phyloP scores from a whole-genome alignment of 257 asterid species.

The Voacanga thouarsii region DNA sequence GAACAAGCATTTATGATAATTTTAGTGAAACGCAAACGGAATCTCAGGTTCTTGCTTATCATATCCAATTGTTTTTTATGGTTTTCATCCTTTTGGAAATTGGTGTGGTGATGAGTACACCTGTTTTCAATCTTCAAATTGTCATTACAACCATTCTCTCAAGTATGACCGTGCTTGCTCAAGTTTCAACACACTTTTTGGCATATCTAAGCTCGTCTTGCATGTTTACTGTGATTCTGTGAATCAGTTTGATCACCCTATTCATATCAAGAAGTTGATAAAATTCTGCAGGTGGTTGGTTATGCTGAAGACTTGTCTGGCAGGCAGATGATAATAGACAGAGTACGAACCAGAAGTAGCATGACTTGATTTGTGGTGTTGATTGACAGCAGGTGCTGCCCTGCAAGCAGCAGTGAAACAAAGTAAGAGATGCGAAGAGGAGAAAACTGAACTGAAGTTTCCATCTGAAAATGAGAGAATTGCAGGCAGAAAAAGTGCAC shows the following conservation, averaged over 20 bases:
- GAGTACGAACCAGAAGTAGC: conserved; percentile 78
- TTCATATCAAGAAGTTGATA: not conserved
- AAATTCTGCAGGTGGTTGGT: conserved; percentile 66
- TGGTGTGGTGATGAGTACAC: not conserved
- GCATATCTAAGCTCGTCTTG: not conserved
- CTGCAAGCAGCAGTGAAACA: not conserved
- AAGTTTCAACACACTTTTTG: not conserved
- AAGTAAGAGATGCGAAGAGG: not conserved
- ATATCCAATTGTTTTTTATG: conserved; percentile 2
- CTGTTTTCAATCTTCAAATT: not conserved
- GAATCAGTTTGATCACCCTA: not conserved
- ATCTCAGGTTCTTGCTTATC: conserved; percentile 67
- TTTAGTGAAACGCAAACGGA: conserved; percentile 94
- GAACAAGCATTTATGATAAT: conserved; percentile 45
- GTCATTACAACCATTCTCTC: not conserved
- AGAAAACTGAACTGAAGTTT: not conserved
- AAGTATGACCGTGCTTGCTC: not conserved
- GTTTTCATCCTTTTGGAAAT: conserved; percentile 16
- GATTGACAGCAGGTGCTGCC: not conserved
- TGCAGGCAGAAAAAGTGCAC: not conserved
- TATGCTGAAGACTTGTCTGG: conserved; percentile 96
- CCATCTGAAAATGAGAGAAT: not conserved
- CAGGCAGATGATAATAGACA: conserved; percentile 87
- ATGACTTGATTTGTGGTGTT: conserved; percentile 28
- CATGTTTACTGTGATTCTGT: not conserved